Evolutionary conservation across 345 rosid species (phyloP), one percentile per base, ranked within the genome.

Genomic region (Eucalyptus tenuipes): DNA sequence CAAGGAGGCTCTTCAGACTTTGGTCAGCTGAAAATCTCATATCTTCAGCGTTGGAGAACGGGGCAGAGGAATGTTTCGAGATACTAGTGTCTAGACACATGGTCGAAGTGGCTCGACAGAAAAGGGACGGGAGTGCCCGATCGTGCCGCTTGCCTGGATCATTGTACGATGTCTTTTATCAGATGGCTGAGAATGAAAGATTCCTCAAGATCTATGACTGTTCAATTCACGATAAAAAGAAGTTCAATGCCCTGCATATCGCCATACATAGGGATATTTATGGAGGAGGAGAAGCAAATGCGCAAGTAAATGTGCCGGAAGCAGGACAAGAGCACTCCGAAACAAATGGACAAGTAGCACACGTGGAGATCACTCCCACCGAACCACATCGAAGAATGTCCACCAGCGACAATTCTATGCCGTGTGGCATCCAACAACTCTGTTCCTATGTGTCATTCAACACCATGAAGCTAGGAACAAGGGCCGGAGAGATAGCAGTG

Each of bases 21-120:
- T 93, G 93, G 93, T 87, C 86, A 85, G 93, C 94, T 27, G 94
- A 93, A 64, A 15, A 64, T 14, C 37, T 13, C 7, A 5, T 64
- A 29, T 64, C 71, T 22, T 64, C 71, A 64, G 4, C 18, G 37
- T 64, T 13, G 18, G 71, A n/a, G 71, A 64, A 64, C 5, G 49
- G 88, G n/a, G 89, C 87, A 10, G 75, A 91, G 48, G 20, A 33
- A 33, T 37, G 71, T 86, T 85, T 91, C 47, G 40, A 90, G 45
- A 55, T 89, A 14, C 91, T 91, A 8, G 88, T 25, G 47, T 4
- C 16, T 24, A 89, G 90, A 85, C 90, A 88, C 75, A 85, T 91
- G 89, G 85, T 93, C 82, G 88, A 89, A 22, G 90, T 91, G 22
- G 84, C 13, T 33, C 44, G 33, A 45, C 47, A 87, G 87, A 90